These are phyloP conservation scores for Pyracantha coccinea DNA, from an alignment of 331 rosid species.

Conservation along the genomic window DNA sequence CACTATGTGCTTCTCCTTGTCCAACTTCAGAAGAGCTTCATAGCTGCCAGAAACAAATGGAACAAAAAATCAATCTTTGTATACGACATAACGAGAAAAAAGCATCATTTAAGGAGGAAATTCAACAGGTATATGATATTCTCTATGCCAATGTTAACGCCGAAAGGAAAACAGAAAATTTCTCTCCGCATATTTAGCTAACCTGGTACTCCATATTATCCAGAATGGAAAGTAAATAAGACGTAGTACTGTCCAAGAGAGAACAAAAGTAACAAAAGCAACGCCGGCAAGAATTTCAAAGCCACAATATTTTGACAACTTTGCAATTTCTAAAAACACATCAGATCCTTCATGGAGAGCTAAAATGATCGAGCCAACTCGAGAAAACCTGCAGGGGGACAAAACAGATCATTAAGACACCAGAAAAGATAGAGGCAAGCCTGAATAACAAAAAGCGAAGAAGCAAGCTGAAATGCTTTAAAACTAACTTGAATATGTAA, in stretches of 20 bases:
- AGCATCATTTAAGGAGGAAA: background rate
- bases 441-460: background rate
- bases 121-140: background rate
- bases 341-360: conserved; percentile 90
- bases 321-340: conserved; percentile 77
- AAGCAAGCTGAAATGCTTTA: background rate
- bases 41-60: conserved; percentile 50
- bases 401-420: conserved; percentile 1
- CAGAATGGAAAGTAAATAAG: conserved; percentile 76
- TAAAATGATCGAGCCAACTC: conserved; percentile 81
- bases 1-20: conserved; percentile 46
- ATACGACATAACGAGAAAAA: background rate
- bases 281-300: conserved; percentile 60
- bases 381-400: conserved; percentile 57
- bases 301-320: conserved; percentile 84
- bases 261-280: conserved; percentile 56
- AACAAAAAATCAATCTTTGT: background rate
- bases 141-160: background rate
- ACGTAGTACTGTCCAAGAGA: conserved; percentile 71
- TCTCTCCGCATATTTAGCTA: conserved; percentile 15
- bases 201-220: conserved; percentile 95
- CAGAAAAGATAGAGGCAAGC: conserved; percentile 1
- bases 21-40: conserved; percentile 49
- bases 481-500: conserved; percentile 50
- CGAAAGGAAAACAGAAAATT: background rate